Base-by-base conservation (phyloP, 139 green algal genomes). In the Chlamydomonas urium region DNA sequence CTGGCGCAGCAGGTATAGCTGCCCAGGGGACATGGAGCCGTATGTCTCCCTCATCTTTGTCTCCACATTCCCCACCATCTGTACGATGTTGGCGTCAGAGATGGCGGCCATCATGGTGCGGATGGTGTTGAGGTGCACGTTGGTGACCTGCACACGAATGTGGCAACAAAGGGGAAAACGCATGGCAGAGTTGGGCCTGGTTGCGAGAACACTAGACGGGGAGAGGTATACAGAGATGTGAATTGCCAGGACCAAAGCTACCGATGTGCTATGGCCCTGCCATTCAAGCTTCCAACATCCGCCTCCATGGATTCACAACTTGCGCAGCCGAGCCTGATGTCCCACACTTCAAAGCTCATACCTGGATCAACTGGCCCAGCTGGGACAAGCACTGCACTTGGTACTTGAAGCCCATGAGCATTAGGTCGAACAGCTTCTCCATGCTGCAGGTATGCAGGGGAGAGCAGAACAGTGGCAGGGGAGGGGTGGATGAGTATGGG, bases 341-440 rank as follows among this genome's bases (percentile, higher is more conserved):
- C n/a, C n/a, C n/a, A n/a, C n/a, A n/a, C n/a, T n/a, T n/a, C n/a
- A n/a, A n/a, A n/a, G n/a, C n/a, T n/a, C 67, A 37, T 48, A 85
- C 81, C 65, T 83, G 63, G 24, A 91, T 14, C 47, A 91, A 81
- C 28, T 80, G 50, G 3, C 79, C 57, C 35, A 85, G 66, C 19
- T 45, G 50, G 1, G 68, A 69, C 47, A 69, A 78, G 47, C 75
- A 85, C 53, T 87, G 37, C 1, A 86, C 65, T 71, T 88, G 79
- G 77, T 91, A 93, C 81, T 94, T 94, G 75, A 87, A 71, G 19
- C 84, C 89, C 89, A 93, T 94, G 3, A 87, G 56, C 83, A 94
- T 94, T 32, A 94, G 77, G 72, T 93, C 89, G 75, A 87, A 94
- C n/a, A 94, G 82, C 69, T 92, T 92, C 71, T 89, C 86, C 88